These are phyloP conservation scores for Euptelea pleiosperma DNA, from an alignment of 164 flowering plant genomes.

Conservation along the genomic window DNA sequence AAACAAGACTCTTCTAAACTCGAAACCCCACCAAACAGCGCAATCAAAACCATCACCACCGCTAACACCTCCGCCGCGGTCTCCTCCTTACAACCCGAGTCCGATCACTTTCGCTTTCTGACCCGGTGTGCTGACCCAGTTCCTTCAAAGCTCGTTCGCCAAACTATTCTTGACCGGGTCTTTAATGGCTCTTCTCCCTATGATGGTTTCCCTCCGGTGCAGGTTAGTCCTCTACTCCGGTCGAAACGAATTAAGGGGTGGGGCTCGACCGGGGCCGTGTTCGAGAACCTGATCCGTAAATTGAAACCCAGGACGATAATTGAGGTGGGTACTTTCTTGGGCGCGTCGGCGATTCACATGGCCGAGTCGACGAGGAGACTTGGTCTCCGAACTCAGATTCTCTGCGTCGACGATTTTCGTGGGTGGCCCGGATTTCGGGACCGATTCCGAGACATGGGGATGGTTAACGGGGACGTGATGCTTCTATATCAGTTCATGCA, in stretches of 20 bases:
- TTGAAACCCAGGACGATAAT: constrained; percentile 55
- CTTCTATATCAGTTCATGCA: constrained; percentile 66
- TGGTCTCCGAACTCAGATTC: constrained; percentile 53
- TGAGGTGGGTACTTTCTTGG: constrained; percentile 69
- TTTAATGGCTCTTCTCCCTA: constrained; percentile 59
- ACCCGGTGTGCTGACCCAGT: constrained; percentile 41
- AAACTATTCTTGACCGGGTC: constrained; percentile 39
- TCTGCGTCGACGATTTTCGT: constrained; percentile 78
- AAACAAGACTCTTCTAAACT: neutral
- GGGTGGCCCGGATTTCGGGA: constrained; percentile 73
- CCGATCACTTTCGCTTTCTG: constrained; percentile 40
- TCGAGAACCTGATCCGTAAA: constrained; percentile 45
- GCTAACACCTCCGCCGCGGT: neutral
- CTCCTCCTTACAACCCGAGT: neutral
- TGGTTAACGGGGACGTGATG: constrained; percentile 61
- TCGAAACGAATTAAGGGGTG: constrained; percentile 49
- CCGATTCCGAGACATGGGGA: constrained; percentile 32
- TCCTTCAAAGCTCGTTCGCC: constrained; percentile 34
- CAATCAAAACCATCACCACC: constrained; percentile 6
- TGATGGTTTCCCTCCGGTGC: constrained; percentile 53
- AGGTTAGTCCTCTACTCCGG: constrained; percentile 31
- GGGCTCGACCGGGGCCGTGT: constrained; percentile 73
- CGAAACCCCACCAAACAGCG: neutral
- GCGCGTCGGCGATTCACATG: constrained; percentile 82
- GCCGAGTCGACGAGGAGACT: constrained; percentile 43